A percentile compares a stretch with the other conserved stretches of the same genome.
phyloP scores from a whole-genome alignment of 2,329 filamentous ascomycete genomes.

The Rutstroemia sp. region DNA sequence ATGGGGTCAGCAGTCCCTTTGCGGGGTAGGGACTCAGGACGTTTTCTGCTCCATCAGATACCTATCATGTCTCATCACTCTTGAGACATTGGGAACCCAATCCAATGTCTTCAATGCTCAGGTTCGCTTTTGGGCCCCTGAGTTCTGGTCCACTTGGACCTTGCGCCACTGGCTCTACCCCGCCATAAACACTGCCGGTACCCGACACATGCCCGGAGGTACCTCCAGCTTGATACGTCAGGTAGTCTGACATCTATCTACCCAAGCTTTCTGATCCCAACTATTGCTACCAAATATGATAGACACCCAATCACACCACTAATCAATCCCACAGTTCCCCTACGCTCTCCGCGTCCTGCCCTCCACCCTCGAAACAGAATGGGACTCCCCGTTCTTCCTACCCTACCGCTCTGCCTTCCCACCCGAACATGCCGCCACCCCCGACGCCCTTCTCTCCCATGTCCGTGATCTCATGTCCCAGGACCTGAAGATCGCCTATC shows the following conservation, averaged over 20 bases:
- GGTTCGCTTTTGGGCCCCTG: background rate
- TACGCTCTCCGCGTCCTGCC: slow-evolving; percentile 65
- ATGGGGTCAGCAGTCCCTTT: slow-evolving; percentile 3
- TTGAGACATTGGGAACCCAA: background rate
- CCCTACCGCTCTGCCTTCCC: slow-evolving; percentile 68
- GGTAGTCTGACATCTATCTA: background rate
- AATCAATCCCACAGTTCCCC: slow-evolving; percentile 53
- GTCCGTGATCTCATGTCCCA: slow-evolving; percentile 61
- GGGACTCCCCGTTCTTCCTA: slow-evolving; percentile 57
- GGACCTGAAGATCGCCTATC: slow-evolving; percentile 69
- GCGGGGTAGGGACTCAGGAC: slow-evolving; percentile 1
- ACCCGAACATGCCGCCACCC: slow-evolving; percentile 49
- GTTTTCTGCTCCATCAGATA: background rate
- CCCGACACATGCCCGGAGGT: background rate
- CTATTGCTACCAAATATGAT: background rate
- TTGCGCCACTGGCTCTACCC: slow-evolving; percentile 2
- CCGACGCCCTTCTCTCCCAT: slow-evolving; percentile 55
- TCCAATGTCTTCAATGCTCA: background rate
- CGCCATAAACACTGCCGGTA: background rate
- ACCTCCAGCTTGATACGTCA: background rate
- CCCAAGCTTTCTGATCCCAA: background rate
- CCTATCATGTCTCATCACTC: no score
- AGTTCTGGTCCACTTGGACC: background rate
- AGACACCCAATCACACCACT: slow-evolving; percentile 2
- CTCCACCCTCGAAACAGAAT: slow-evolving; percentile 54